Evolutionary conservation across 2,329 filamentous ascomycete species (phyloP).

Genomic region (Epichloe gansuensis): DNA sequence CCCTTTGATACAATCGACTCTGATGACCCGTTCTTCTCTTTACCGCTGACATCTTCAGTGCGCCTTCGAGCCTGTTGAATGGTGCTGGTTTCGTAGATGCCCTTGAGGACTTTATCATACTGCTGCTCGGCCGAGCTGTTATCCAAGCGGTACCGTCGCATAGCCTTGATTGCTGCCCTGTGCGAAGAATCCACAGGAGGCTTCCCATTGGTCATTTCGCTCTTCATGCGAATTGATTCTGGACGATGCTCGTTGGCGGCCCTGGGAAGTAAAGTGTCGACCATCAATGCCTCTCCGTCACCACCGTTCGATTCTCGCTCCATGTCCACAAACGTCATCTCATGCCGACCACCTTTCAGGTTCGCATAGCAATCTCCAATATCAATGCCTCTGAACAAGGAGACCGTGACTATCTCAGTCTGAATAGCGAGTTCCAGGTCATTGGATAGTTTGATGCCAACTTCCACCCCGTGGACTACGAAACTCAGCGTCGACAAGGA

Average conservation of each 20-base stretch:
- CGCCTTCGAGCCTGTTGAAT: neutral
- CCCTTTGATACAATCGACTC: neutral
- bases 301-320: neutral
- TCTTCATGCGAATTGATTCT: slow-evolving; percentile 1
- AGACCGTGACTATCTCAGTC: slow-evolving; percentile 2
- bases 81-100: neutral
- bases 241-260: neutral
- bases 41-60: neutral
- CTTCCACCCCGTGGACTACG: slow-evolving; percentile 2
- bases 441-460: slow-evolving; percentile 4
- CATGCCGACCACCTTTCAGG: slow-evolving; percentile 3
- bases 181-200: slow-evolving; percentile 3
- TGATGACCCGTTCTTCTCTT: neutral
- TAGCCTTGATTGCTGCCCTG: neutral
- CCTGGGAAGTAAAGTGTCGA: neutral
- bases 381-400: slow-evolving; percentile 3
- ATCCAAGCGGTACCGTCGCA: slow-evolving; percentile 1
- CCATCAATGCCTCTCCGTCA: neutral
- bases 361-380: slow-evolving; percentile 5
- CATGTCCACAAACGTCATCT: slow-evolving; percentile 1
- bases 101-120: neutral
- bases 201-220: slow-evolving; percentile 4
- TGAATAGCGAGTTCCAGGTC: slow-evolving; percentile 4
- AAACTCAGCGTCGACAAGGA: slow-evolving; percentile 4
- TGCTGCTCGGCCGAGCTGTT: slow-evolving; percentile 1